These are phyloP conservation scores for Prunus mira DNA, from an alignment of 306 rosid species.

Conservation along the genomic window DNA sequence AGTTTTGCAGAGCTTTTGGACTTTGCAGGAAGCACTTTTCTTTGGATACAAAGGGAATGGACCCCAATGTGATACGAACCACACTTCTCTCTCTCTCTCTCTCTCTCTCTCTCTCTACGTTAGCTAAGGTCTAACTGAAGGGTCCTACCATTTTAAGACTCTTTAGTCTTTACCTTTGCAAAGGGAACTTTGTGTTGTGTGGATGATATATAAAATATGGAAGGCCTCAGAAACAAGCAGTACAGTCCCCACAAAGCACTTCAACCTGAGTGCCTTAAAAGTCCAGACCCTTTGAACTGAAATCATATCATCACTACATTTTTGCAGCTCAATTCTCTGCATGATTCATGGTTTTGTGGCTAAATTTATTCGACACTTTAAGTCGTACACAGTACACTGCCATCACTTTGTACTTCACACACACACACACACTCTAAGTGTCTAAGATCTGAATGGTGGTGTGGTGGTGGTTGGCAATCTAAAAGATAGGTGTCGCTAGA, in stretches of 20 bases:
- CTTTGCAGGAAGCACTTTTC: conserved; percentile 8
- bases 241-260: conserved; percentile 16
- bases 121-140: not conserved
- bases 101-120: not conserved
- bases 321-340: not conserved
- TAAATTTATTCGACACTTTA: not conserved
- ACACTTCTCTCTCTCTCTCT: not conserved
- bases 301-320: not conserved
- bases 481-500: too few relatives aligned
- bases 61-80: conserved; percentile 39
- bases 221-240: not conserved
- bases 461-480: not conserved
- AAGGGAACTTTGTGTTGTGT: not conserved
- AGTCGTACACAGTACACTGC: conserved; percentile 1
- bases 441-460: too few relatives aligned
- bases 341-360: conserved; percentile 1
- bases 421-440: not conserved
- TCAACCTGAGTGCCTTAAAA: not conserved
- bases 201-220: conserved; percentile 20
- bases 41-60: conserved; percentile 22
- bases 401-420: not conserved
- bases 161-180: conserved; percentile 16
- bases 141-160: conserved; percentile 20
- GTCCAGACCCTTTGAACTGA: not conserved
- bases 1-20: conserved; percentile 14